A percentile compares a stretch with the other conserved stretches of the same genome.
Conservation (phyloP, 371 early-diverging fungal genomes). For the Actinomucor elegans region DNA sequence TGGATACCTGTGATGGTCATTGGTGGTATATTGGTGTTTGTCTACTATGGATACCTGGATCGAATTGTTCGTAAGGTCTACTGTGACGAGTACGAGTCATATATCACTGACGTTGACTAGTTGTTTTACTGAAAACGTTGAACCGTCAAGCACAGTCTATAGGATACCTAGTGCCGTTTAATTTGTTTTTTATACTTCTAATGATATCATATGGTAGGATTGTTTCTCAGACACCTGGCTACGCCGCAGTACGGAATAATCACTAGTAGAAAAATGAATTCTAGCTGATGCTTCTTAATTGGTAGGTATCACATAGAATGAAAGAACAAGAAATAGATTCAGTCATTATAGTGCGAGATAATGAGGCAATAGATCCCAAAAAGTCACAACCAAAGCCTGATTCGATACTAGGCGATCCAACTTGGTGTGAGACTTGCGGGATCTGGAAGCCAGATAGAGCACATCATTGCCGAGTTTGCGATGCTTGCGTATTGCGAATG, state of each 20-base stretch:
- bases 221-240: slow-evolving; percentile 15
- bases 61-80: slow-evolving; percentile 23
- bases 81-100: not conserved
- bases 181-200: slow-evolving; percentile 15
- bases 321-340: too few relatives aligned
- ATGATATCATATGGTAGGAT: slow-evolving; percentile 21
- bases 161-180: slow-evolving; percentile 7
- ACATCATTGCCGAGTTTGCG: slow-evolving; percentile 65
- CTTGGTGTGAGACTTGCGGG: slow-evolving; percentile 53
- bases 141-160: slow-evolving; percentile 7
- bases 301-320: too few relatives aligned
- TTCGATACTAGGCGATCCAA: slow-evolving; percentile 30
- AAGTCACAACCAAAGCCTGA: slow-evolving; percentile 2
- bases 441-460: slow-evolving; percentile 59
- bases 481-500: slow-evolving; percentile 59
- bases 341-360: too few relatives aligned
- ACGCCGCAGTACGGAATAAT: slow-evolving; percentile 12
- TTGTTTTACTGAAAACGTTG: slow-evolving; percentile 14
- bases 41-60: slow-evolving; percentile 28
- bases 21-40: slow-evolving; percentile 14
- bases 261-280: too few relatives aligned
- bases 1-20: slow-evolving; percentile 32
- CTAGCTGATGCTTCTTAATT: too few relatives aligned
- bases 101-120: not conserved
- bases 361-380: not conserved